A percentile compares a stretch with the other conserved stretches of the same genome.
These are phyloP conservation scores for Mitragyna speciosa DNA, from an alignment of 257 asterid species.

Conservation along the genomic window DNA sequence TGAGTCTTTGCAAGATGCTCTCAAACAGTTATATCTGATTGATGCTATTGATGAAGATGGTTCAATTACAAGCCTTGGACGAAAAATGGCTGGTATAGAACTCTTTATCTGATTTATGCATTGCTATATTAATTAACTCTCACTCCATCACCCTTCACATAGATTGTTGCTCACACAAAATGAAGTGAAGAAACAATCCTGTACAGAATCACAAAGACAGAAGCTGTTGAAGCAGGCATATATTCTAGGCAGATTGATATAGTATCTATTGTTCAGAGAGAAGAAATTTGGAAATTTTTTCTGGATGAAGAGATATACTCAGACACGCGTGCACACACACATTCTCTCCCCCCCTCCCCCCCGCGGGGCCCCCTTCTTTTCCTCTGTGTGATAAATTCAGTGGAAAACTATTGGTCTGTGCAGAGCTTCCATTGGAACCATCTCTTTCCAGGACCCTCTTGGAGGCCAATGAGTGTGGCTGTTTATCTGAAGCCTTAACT, in stretches of 20 bases:
- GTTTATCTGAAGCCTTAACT: constrained; percentile 83
- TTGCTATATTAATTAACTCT: background rate
- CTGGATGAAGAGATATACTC: background rate
- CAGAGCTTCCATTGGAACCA: constrained; percentile 97
- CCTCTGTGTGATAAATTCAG: background rate
- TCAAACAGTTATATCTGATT: constrained; percentile 78
- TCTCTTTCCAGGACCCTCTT: constrained; percentile 89
- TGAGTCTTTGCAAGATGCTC: constrained; percentile 91
- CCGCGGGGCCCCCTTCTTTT: too few species aligned
- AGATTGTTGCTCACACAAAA: background rate
- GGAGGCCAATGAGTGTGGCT: constrained; percentile 86
- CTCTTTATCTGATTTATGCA: background rate
- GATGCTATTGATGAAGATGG: constrained; percentile 92
- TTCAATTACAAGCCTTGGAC: constrained; percentile 72
- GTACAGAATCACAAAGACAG: background rate
- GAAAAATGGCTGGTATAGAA: constrained; percentile 78
- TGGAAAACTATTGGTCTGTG: constrained; percentile 26
- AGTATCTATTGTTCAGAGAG: background rate
- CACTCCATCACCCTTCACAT: too few species aligned
- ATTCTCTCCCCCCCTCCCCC: background rate
- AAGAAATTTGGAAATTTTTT: background rate
- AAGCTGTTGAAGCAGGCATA: background rate
- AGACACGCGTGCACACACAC: too few species aligned
- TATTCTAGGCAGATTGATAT: background rate
- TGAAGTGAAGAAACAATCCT: background rate